These are phyloP conservation scores for Phytophthora hybrid DNA, from an alignment of 352 stramenopile species.

Conservation along the genomic window DNA sequence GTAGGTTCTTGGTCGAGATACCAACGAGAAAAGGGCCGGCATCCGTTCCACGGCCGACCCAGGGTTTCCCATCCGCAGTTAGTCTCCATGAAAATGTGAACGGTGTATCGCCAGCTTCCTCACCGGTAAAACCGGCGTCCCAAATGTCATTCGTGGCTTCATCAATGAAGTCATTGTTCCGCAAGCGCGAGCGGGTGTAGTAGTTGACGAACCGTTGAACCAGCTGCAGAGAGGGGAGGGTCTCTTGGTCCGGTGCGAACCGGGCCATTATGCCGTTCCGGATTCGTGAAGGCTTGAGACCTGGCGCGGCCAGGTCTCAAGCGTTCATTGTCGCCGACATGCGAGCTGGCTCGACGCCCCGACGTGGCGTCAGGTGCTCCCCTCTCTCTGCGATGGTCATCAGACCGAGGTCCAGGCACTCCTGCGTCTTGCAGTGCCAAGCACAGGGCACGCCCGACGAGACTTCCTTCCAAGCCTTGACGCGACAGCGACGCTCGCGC, in stretches of 20 bases:
- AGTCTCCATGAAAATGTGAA: slow-evolving; percentile 3
- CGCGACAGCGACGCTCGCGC: no score
- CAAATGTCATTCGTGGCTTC: neutral
- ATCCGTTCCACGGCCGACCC: slow-evolving; percentile 12
- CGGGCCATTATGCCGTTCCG: neutral
- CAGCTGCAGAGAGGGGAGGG: neutral
- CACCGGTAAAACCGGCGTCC: neutral
- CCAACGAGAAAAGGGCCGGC: slow-evolving; percentile 5
- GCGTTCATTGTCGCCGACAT: no score
- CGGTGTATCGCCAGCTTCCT: neutral
- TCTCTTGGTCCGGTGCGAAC: neutral
- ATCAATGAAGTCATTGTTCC: neutral
- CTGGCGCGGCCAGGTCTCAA: neutral
- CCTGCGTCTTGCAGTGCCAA: no score
- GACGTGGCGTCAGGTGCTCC: no score
- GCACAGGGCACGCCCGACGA: no score
- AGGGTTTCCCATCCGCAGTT: neutral
- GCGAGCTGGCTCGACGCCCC: no score
- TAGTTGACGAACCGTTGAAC: slow-evolving; percentile 11
- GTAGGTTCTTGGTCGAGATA: slow-evolving; percentile 5
- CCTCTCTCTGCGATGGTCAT: no score
- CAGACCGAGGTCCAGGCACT: no score
- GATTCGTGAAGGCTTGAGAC: slow-evolving; percentile 4
- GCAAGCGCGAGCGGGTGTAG: neutral
- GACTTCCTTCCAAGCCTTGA: no score